These are phyloP conservation scores for Hirsutella minnesotensis DNA, from an alignment of 2,329 filamentous ascomycete species.

Conservation along the genomic window DNA sequence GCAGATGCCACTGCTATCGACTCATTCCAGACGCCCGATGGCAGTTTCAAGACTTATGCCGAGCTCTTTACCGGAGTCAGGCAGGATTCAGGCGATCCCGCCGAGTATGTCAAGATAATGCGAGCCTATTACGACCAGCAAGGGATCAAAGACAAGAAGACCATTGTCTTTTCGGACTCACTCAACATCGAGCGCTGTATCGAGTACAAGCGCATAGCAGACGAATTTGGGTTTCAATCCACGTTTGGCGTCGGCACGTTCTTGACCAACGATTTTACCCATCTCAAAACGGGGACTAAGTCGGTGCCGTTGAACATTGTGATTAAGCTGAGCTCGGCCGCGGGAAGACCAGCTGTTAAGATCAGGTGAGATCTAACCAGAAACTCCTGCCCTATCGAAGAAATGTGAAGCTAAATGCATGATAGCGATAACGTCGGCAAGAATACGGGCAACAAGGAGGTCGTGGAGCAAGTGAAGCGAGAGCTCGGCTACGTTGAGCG, in stretches of 20 bases:
- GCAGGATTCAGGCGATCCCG: slow-evolving; percentile 82
- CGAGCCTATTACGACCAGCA: slow-evolving; percentile 67
- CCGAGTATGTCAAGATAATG: slow-evolving; percentile 67
- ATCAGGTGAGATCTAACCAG: slow-evolving; percentile 41
- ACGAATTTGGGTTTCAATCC: slow-evolving; percentile 68
- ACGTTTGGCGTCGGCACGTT: slow-evolving; percentile 93
- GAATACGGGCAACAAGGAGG: slow-evolving; percentile 78
- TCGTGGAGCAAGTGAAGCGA: slow-evolving; percentile 73
- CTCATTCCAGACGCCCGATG: slow-evolving; percentile 26
- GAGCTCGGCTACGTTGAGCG: slow-evolving; percentile 79
- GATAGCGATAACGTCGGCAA: slow-evolving; percentile 71
- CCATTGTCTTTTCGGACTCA: slow-evolving; percentile 91
- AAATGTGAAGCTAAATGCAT: slow-evolving; percentile 7
- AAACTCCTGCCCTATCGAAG: neutral
- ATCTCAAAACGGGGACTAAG: slow-evolving; percentile 61
- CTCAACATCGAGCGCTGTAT: slow-evolving; percentile 84
- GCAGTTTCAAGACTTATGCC: slow-evolving; percentile 54
- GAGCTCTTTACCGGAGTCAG: slow-evolving; percentile 73
- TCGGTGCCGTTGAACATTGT: slow-evolving; percentile 93
- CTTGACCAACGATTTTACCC: slow-evolving; percentile 87
- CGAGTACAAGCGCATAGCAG: slow-evolving; percentile 76
- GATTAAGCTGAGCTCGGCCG: slow-evolving; percentile 85
- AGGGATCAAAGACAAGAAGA: slow-evolving; percentile 70
- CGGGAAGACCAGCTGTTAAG: slow-evolving; percentile 75
- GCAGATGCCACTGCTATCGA: slow-evolving; percentile 28